Conservation (phyloP, 1,139 yeast species). For the Sugiyamaella pinicola region DNA sequence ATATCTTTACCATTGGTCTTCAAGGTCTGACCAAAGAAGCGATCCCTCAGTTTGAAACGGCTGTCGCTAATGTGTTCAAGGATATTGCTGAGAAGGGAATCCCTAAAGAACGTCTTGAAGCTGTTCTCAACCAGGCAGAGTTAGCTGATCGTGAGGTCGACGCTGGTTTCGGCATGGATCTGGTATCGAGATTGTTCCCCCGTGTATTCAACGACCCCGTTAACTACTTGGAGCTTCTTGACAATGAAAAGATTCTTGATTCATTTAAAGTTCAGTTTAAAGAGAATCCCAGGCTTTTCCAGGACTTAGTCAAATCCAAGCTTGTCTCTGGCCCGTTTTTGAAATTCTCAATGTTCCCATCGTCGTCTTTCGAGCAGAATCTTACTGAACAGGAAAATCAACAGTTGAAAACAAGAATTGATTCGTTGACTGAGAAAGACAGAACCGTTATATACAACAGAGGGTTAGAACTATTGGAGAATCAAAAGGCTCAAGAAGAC, state of each 20-base stretch:
- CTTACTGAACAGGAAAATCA: conserved; percentile 58
- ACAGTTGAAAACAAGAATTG: conserved; percentile 52
- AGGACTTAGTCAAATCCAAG: conserved; percentile 56
- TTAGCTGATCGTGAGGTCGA: conserved; percentile 81
- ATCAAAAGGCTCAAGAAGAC: conserved; percentile 72
- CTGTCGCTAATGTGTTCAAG: conserved; percentile 46
- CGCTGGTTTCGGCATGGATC: conserved; percentile 84
- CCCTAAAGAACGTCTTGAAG: conserved; percentile 69
- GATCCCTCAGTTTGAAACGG: conserved; percentile 48
- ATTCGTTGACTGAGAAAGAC: conserved; percentile 56
- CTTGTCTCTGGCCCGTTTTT: conserved; percentile 60
- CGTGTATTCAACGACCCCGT: conserved; percentile 81
- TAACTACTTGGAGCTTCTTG: conserved; percentile 68
- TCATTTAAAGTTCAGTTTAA: conserved; percentile 63
- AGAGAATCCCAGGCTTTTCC: conserved; percentile 56
- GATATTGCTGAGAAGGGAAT: conserved; percentile 47
- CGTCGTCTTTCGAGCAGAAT: conserved; percentile 52
- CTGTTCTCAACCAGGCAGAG: conserved; percentile 86
- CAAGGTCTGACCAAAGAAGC: conserved; percentile 67
- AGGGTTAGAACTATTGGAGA: conserved; percentile 60
- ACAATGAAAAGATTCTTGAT: conserved; percentile 61
- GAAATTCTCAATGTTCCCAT: conserved; percentile 77
- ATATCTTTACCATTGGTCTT: conserved; percentile 81
- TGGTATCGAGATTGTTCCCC: conserved; percentile 73
- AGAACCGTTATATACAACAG: conserved; percentile 58